Evolutionary conservation across 2,329 filamentous ascomycete species (phyloP).

Genomic region (Colletotrichum simmondsii): DNA sequence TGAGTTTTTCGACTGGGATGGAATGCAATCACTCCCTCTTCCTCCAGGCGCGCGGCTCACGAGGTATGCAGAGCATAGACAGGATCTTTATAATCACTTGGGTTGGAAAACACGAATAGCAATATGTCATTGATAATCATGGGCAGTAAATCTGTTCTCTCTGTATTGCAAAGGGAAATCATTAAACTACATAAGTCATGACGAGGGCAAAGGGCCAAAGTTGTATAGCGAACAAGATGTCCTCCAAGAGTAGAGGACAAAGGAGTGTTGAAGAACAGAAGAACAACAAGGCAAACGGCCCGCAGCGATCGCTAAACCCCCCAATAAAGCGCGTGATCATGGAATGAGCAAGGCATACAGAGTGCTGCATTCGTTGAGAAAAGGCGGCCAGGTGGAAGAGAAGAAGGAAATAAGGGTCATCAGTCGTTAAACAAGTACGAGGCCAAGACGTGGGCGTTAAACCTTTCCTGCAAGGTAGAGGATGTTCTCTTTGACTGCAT

Average conservation of each 20-base stretch:
- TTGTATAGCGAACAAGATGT: neutral
- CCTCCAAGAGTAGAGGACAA: neutral
- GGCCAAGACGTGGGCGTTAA: constrained; percentile 39
- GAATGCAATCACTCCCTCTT: neutral
- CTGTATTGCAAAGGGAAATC: neutral
- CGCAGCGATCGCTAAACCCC: neutral
- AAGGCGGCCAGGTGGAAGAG: constrained; percentile 8
- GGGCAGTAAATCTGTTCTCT: neutral
- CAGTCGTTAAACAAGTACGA: constrained; percentile 16
- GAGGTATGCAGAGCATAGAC: neutral
- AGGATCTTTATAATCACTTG: neutral
- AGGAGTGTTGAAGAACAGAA: neutral
- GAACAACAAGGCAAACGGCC: constrained; percentile 8
- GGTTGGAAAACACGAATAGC: neutral
- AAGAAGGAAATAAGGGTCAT: constrained; percentile 14
- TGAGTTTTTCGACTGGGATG: neutral
- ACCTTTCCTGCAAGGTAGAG: constrained; percentile 63
- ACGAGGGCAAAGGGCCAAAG: neutral
- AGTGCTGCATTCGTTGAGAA: constrained; percentile 11
- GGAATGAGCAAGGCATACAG: neutral
- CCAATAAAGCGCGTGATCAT: constrained; percentile 6
- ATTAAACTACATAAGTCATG: constrained; percentile 15
- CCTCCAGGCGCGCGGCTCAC: neutral
- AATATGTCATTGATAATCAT: neutral
- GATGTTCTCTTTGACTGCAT: constrained; percentile 63